Evolutionary conservation across 169 alveolate species (phyloP).

Genomic region (Pseudocohnilembus persalinus): DNA sequence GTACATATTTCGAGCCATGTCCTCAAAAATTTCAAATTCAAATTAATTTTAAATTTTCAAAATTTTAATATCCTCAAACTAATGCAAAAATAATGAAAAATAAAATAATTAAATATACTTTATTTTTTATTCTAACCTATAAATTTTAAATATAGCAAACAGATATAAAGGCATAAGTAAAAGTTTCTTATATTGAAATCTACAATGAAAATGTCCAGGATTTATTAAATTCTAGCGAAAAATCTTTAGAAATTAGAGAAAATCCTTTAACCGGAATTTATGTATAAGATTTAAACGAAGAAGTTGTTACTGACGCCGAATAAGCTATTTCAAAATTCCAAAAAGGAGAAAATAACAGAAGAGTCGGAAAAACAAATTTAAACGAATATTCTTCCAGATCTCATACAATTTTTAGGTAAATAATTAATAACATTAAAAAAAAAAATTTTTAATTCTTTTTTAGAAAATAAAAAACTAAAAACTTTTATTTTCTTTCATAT

Average conservation of each 20-base stretch:
- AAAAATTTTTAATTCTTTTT: not conserved
- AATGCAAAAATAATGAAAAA: no score
- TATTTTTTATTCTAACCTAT: not conserved
- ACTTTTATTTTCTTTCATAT: not conserved
- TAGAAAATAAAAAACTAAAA: no score
- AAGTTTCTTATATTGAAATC: constrained; percentile 23
- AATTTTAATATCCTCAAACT: no score
- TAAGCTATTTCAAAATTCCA: constrained; percentile 43
- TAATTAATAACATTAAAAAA: no score
- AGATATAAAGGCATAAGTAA: not conserved
- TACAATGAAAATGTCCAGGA: constrained; percentile 31
- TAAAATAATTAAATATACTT: no score
- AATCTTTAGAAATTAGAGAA: not conserved
- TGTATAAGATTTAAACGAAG: constrained; percentile 50
- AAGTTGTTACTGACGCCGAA: constrained; percentile 25
- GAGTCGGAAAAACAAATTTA: constrained; percentile 46
- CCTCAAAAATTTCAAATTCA: no score
- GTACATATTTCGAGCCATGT: no score
- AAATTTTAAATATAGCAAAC: constrained; percentile 1
- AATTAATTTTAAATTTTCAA: no score
- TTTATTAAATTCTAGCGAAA: not conserved
- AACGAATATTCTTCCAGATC: constrained; percentile 48
- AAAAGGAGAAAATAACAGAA: constrained; percentile 55
- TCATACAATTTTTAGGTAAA: constrained; percentile 50
- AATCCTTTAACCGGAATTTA: constrained; percentile 13